Base-by-base conservation (phyloP, 495 filamentous ascomycete species). In the Tuber magnatum region DNA sequence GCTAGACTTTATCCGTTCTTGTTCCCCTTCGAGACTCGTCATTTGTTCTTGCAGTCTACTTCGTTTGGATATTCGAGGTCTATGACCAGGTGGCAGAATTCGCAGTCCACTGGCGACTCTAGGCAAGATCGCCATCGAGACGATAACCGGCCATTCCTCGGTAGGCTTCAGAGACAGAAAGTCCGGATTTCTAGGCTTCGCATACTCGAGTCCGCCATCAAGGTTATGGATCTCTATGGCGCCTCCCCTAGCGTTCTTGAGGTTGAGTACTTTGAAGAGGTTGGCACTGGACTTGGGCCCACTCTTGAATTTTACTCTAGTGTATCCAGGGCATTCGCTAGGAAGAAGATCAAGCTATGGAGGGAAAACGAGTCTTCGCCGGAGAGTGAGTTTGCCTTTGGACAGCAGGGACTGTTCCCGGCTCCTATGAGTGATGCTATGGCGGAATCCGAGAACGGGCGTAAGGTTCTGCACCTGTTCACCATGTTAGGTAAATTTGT, bases 221-320 rank as follows among this genome's bases (percentile, higher is more conserved):
- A 98, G 83, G 96, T 99, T n/a, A 97, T 99, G 96, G 95, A 99
- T 77, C 89, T 98, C 9, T 99, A 99, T 82, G 96, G 96, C 2
- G 92, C 92, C 4, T 97, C 94, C 7, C 91, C 95, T 48, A 98
- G 96, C 83, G 91, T 97, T 69, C 86, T 99, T 3, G 96, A 99
- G 81, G 94, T 99, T 32, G 96, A 99, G 81, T 99, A 99, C 80
- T 99, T 98, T 80, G 95, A 98, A 77, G 96, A 99, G 85, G 96
- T 98, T 65, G 96, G 96, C 70, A 98, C 96, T 65, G 96, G 96
- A 56, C 87, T 99, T 68, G 96, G 96, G 0, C 96, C 96, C 24
- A 99, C 96, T 14, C 88, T 99, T 35, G 96, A 99, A 83, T 99
- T 99, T 84, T 99, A 98, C 84, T 97, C 96, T 2, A 97, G 93